These are phyloP conservation scores for Lathyrus aphaca DNA, from an alignment of 306 rosid species.

Conservation along the genomic window DNA sequence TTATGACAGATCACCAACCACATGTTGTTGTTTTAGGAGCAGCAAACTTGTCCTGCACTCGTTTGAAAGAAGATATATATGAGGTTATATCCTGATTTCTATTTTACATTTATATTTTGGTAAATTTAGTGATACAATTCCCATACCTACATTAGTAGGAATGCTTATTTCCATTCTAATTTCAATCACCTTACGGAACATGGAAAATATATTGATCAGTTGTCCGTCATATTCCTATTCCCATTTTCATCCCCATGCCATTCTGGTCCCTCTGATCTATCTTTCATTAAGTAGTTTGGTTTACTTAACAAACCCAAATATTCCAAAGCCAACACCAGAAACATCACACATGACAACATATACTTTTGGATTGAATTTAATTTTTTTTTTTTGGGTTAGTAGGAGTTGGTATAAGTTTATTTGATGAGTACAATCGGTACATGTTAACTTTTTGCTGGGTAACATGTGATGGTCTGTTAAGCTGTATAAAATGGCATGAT, in stretches of 20 bases:
- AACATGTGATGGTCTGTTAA: constrained; percentile 8
- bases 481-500: constrained; percentile 17
- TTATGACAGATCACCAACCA: constrained; percentile 99
- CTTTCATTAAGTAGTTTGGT: constrained; percentile 10
- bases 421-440: neutral
- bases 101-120: constrained; percentile 7
- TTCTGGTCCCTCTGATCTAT: neutral
- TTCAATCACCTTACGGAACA: constrained; percentile 13
- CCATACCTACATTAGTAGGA: neutral
- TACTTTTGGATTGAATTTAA: constrained; percentile 15
- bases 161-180: constrained; percentile 18
- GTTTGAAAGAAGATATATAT: constrained; percentile 91
- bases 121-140: constrained; percentile 24
- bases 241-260: neutral
- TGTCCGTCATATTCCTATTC: constrained; percentile 10
- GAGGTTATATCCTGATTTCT: constrained; percentile 62
- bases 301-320: neutral
- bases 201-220: constrained; percentile 3
- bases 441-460: constrained; percentile 19
- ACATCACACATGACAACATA: neutral
- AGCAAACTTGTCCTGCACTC: constrained; percentile 84
- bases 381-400: constrained; percentile 16
- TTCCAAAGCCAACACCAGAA: constrained; percentile 7
- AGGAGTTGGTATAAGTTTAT: constrained; percentile 10
- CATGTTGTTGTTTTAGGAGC: constrained; percentile 98